These are phyloP conservation scores for Boletus insuetus DNA, from an alignment of 768 basidiomycete species.

Conservation along the genomic window DNA sequence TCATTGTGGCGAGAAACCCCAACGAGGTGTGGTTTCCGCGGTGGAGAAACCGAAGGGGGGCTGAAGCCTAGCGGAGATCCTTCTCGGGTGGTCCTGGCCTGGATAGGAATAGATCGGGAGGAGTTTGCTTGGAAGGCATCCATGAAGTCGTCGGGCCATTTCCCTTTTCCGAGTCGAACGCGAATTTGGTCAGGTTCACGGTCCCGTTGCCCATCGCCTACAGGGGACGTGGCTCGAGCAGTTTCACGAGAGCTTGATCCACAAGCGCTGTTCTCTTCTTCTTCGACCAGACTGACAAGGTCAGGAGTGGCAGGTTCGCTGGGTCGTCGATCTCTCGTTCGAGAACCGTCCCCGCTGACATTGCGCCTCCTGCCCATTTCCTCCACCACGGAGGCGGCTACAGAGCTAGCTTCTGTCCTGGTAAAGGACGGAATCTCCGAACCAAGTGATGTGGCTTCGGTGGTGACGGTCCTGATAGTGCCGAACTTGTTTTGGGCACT, in stretches of 20 bases:
- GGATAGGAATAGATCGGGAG: constrained; percentile 31
- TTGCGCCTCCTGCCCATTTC: constrained; percentile 39
- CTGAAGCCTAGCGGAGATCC: constrained; percentile 23
- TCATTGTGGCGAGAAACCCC: constrained; percentile 44
- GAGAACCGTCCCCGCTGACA: constrained; percentile 24
- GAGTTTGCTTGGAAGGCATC: constrained; percentile 47
- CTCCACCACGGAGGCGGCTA: constrained; percentile 50
- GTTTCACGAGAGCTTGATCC: constrained; percentile 43
- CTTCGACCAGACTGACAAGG: constrained; percentile 67
- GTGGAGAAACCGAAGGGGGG: constrained; percentile 44
- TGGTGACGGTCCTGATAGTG: constrained; percentile 79
- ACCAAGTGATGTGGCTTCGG: constrained; percentile 67
- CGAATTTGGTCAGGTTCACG: constrained; percentile 32
- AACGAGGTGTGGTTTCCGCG: constrained; percentile 57
- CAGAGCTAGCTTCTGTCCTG: constrained; percentile 58
- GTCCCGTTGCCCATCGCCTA: constrained; percentile 21
- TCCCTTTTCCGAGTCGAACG: constrained; percentile 70
- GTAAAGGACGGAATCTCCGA: constrained; percentile 63
- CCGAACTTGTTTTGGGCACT: constrained; percentile 61
- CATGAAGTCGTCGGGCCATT: constrained; percentile 82
- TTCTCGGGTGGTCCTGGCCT: constrained; percentile 17
- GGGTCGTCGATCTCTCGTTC: constrained; percentile 53
- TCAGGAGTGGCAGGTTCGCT: constrained; percentile 64
- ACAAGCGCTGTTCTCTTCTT: constrained; percentile 54
- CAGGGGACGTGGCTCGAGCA: constrained; percentile 17